Evolutionary conservation across 371 early-diverging fungal species (phyloP).

Genomic region (Syncephalastrum contaminatum): DNA sequence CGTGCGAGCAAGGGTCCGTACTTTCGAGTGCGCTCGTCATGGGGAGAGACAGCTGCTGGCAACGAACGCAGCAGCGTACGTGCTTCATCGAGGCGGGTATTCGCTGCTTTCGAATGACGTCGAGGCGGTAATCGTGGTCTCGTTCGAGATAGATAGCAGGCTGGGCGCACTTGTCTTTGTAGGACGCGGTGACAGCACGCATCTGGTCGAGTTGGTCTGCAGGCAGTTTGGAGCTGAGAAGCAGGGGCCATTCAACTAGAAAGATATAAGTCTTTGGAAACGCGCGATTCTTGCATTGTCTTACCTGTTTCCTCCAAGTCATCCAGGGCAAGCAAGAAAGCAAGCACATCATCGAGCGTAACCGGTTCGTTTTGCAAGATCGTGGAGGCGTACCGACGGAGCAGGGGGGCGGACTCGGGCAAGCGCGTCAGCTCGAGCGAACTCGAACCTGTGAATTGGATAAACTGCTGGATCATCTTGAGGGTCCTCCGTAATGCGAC

Average conservation of each 20-base stretch:
- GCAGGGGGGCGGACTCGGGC: constrained; percentile 25
- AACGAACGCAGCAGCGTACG: constrained; percentile 26
- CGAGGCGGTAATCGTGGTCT: constrained; percentile 17
- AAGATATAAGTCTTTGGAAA: neutral
- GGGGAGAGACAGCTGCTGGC: constrained; percentile 27
- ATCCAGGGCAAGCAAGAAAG: constrained; percentile 28
- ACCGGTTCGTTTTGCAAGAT: constrained; percentile 27
- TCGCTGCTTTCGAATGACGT: constrained; percentile 37
- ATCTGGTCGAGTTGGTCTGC: constrained; percentile 12
- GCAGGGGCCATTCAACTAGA: constrained; percentile 10
- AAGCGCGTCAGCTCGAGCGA: constrained; percentile 27
- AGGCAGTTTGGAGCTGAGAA: constrained; percentile 14
- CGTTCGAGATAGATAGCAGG: constrained; percentile 38
- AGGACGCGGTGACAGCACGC: constrained; percentile 21
- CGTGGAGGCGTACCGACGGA: constrained; percentile 24
- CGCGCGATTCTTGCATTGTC: neutral
- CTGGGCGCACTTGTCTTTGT: constrained; percentile 32
- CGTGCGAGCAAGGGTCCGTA: constrained; percentile 27
- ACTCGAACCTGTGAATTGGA: constrained; percentile 20
- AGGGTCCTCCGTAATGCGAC: constrained; percentile 21
- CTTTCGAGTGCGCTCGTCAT: constrained; percentile 3
- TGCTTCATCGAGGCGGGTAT: constrained; percentile 16
- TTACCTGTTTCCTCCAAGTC: constrained; percentile 2
- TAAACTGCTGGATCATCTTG: constrained; percentile 32
- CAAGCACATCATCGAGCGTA: constrained; percentile 22